phyloP scores from a whole-genome alignment of 148 eudicot genomes.

The Camellia sinensis region DNA sequence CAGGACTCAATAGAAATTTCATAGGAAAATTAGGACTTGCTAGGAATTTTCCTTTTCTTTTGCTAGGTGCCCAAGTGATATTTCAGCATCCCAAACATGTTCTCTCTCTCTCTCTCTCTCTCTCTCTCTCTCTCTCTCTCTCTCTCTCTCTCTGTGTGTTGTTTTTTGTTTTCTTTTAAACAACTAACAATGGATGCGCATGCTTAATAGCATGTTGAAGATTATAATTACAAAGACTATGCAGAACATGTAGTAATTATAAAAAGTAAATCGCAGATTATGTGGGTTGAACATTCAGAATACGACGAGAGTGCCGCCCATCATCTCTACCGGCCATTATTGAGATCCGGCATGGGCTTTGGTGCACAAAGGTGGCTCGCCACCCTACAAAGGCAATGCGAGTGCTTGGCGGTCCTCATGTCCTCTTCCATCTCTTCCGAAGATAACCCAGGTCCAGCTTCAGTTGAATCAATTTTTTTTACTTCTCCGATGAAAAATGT shows the following conservation, averaged over 20 bases:
- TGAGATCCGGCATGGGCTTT: slow-evolving; percentile 67
- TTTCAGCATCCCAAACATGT: background rate
- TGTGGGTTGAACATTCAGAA: slow-evolving; percentile 85
- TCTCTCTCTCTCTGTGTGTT: background rate
- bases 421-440: slow-evolving; percentile 29
- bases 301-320: slow-evolving; percentile 58
- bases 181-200: background rate
- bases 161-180: background rate
- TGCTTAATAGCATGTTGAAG: background rate
- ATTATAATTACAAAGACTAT: background rate
- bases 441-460: slow-evolving; percentile 30
- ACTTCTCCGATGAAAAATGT: slow-evolving; percentile 12
- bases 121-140: background rate
- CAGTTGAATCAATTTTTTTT: background rate
- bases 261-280: slow-evolving; percentile 47
- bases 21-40: too few species aligned
- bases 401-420: slow-evolving; percentile 35
- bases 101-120: background rate
- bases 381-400: slow-evolving; percentile 61
- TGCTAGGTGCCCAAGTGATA: background rate
- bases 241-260: background rate
- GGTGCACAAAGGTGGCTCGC: slow-evolving; percentile 80
- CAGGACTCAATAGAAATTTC: too few species aligned
- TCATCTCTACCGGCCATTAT: slow-evolving; percentile 48
- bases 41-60: background rate